A percentile compares a stretch with the other conserved stretches of the same genome.
Conservation (phyloP, 176 grass and related monocot genomes). For the Puya raimondii region DNA sequence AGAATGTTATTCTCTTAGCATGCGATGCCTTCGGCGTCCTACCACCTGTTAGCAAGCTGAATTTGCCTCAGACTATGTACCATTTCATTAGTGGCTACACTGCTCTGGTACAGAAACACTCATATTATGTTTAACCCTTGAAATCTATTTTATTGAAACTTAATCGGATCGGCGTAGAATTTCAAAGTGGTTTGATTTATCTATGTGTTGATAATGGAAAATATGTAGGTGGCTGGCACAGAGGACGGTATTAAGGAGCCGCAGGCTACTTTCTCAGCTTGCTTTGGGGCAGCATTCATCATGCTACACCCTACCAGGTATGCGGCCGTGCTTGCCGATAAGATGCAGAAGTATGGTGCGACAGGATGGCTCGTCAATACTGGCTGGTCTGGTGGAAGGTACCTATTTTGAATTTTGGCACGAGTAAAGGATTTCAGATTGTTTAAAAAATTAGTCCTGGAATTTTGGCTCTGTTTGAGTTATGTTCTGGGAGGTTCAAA, state of each 20-base stretch:
- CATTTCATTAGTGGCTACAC: conserved; percentile 99
- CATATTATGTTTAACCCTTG: neutral
- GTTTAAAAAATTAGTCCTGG: too few species aligned
- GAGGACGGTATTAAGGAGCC: conserved; percentile 97
- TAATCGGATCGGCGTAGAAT: neutral
- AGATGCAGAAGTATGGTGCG: conserved; percentile 95
- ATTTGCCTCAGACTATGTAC: conserved; percentile 94
- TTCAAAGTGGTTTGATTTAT: neutral
- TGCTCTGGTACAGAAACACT: conserved; percentile 39
- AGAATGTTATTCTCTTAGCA: conserved; percentile 93
- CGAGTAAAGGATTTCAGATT: too few species aligned
- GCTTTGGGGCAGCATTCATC: conserved; percentile 96
- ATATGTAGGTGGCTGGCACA: conserved; percentile 69
- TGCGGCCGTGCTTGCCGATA: conserved; percentile 95
- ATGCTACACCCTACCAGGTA: conserved; percentile 99
- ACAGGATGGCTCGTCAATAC: conserved; percentile 99
- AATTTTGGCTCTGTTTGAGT: too few species aligned
- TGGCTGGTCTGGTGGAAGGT: conserved; percentile 98
- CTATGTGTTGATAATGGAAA: neutral
- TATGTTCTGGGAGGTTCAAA: too few species aligned
- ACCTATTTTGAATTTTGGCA: neutral
- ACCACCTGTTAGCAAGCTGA: conserved; percentile 93
- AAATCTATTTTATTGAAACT: neutral
- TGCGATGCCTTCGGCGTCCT: conserved; percentile 95
- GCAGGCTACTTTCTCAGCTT: conserved; percentile 92